Percentiles rank a stretch among this genome's conserved stretches.
Conservation (phyloP, 495 filamentous ascomycete genomes). For the Lineolata rhizophorae region DNA sequence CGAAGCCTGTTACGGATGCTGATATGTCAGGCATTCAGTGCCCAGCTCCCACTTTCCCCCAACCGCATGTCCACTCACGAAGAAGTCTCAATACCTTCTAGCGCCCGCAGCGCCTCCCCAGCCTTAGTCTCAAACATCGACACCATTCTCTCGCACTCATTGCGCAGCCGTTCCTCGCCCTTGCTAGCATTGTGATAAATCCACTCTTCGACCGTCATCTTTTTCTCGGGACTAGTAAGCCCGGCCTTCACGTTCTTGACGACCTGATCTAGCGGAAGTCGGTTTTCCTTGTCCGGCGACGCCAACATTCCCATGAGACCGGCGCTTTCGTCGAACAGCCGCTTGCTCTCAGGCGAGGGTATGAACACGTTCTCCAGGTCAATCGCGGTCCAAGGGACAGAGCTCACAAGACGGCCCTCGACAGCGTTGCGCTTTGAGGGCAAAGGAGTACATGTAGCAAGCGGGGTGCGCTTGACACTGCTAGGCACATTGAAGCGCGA, state of each 20-base stretch:
- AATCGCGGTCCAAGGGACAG: constrained; percentile 44
- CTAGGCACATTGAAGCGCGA: neutral
- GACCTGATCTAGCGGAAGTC: neutral
- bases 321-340: neutral
- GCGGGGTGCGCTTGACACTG: neutral
- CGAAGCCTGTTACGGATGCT: too few species aligned
- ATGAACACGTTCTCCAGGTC: constrained; percentile 47
- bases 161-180: constrained; percentile 55
- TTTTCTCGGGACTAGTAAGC: constrained; percentile 8
- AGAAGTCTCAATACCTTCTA: too few species aligned
- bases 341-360: constrained; percentile 11
- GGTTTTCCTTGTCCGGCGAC: constrained; percentile 30
- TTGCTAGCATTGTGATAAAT: constrained; percentile 55
- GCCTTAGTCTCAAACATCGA: constrained; percentile 65
- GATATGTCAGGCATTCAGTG: too few species aligned
- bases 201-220: constrained; percentile 89
- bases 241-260: neutral
- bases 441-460: constrained; percentile 18
- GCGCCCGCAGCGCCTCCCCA: too few species aligned
- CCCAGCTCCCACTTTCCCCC: too few species aligned
- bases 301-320: neutral
- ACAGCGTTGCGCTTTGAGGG: constrained; percentile 47
- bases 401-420: constrained; percentile 31
- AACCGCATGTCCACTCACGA: too few species aligned
- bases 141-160: constrained; percentile 65